A percentile compares a stretch with the other conserved stretches of the same genome.
Evolutionary conservation across 148 eudicot species (phyloP).

Genomic region (Chenopodium formosanum): DNA sequence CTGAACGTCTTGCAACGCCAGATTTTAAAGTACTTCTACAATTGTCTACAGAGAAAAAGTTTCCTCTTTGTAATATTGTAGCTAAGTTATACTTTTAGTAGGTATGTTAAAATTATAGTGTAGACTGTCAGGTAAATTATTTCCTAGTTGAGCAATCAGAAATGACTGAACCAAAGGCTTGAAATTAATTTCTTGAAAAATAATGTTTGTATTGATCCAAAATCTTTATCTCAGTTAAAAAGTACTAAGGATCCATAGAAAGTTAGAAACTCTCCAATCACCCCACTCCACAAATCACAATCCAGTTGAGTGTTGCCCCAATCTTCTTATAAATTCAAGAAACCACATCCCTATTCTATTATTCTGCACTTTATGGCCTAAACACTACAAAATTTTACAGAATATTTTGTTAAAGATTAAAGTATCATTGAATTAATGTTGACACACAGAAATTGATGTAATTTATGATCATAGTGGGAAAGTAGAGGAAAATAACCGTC

Average conservation of each 20-base stretch:
- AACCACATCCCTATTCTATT: too few relatives aligned
- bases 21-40: too few relatives aligned
- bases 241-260: not conserved
- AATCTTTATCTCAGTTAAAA: not conserved
- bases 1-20: too few relatives aligned
- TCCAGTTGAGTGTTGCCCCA: not conserved
- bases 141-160: not conserved
- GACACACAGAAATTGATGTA: too few relatives aligned
- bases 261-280: not conserved
- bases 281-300: not conserved
- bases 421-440: too few relatives aligned
- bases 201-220: not conserved
- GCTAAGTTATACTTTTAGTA: not conserved
- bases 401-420: too few relatives aligned
- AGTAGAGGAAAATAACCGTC: too few relatives aligned
- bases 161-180: not conserved
- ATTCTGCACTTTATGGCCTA: too few relatives aligned
- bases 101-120: not conserved
- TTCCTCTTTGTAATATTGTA: not conserved
- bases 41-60: not conserved
- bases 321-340: not conserved
- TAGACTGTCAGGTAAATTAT: not conserved
- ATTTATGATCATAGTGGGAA: too few relatives aligned
- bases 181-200: not conserved
- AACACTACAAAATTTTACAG: too few relatives aligned